Percentiles rank a stretch among this genome's conserved stretches.
Evolutionary conservation across 2,329 filamentous ascomycete species (phyloP).

Genomic region (Dactylellina haptotyla): DNA sequence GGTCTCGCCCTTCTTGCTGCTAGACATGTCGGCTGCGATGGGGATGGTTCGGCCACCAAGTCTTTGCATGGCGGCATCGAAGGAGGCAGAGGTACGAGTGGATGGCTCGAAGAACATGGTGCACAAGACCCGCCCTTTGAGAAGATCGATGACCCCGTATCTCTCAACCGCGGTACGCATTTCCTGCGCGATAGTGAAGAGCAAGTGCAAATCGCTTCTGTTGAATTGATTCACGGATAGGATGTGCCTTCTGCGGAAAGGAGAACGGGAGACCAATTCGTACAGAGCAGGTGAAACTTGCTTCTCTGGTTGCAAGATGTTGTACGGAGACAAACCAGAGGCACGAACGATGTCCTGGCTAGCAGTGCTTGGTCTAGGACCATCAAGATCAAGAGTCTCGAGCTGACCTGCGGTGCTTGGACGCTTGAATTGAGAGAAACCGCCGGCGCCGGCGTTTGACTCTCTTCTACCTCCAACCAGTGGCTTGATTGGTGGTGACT

Average conservation of each 20-base stretch:
- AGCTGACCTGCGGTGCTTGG: slow-evolving; percentile 62
- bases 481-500: slow-evolving; percentile 47
- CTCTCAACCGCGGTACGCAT: slow-evolving; percentile 96
- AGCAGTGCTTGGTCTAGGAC: slow-evolving; percentile 58
- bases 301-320: slow-evolving; percentile 46
- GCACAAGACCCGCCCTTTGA: slow-evolving; percentile 85
- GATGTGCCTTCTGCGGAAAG: slow-evolving; percentile 89
- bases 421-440: slow-evolving; percentile 69
- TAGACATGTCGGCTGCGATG: slow-evolving; percentile 84
- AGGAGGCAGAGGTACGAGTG: slow-evolving; percentile 92
- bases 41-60: slow-evolving; percentile 87
- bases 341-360: slow-evolving; percentile 48
- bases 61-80: slow-evolving; percentile 98
- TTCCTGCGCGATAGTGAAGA: slow-evolving; percentile 97
- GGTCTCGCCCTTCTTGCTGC: slow-evolving; percentile 91
- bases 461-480: slow-evolving; percentile 30
- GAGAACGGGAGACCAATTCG: slow-evolving; percentile 72
- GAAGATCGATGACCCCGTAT: slow-evolving; percentile 85
- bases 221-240: slow-evolving; percentile 91
- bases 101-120: slow-evolving; percentile 98
- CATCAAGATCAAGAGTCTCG: slow-evolving; percentile 60
- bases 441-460: slow-evolving; percentile 13
- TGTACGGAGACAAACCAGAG: slow-evolving; percentile 41
- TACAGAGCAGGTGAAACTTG: slow-evolving; percentile 51
- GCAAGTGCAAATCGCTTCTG: slow-evolving; percentile 84